Base-by-base conservation (phyloP, 1,284 basidiomycete genomes). In the Pseudozyma sp. region DNA sequence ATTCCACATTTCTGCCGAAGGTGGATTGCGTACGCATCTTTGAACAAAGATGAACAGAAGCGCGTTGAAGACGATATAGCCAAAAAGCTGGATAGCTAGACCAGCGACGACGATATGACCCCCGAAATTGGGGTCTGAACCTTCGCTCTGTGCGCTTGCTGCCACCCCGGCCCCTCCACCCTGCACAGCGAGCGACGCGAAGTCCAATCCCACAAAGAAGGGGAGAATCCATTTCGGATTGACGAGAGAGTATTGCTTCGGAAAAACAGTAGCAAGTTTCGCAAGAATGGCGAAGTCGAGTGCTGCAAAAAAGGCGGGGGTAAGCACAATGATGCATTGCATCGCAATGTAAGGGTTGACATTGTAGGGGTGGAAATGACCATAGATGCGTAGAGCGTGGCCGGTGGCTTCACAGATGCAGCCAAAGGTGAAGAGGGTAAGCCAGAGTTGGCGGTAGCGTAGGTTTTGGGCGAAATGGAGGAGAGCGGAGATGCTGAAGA, bases 291-390 rank as follows among this genome's bases (percentile, higher is more conserved):
- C 54, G 45, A 78, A 79, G 50, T 78, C 68, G 6, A 64, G 44
- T 2, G 77, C 77, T 18, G 71, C 77, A 56, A 79, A 76, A 14
- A 79, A 51, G 38, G 70, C 77, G 1, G 77, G 77, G 1, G 76
- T 79, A 14, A 79, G 44, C 31, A 79, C 74, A 5, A 77, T 49
- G 9, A 79, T 59, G 34, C 52, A 53, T 58, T 76, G 67, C 55
- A 76, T 77, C 14, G 72, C 76, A 18, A 69, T 78, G 51, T 77
- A 79, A 16, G 60, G 40, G 35, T 78, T 54, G 14, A 55, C 52
- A 5, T 47, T 13, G n/a, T 16, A 31, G 1, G 70, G 52, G 5
- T 77, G 13, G 42, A 25, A 57, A 56, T 76, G 76, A 10, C 76
- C 75, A 34, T 54, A 54, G 19, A 79, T 50, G n/a, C 77, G 66